Evolutionary conservation across 768 basidiomycete genomes (phyloP).

Genomic region (Phylloporus sp.): DNA sequence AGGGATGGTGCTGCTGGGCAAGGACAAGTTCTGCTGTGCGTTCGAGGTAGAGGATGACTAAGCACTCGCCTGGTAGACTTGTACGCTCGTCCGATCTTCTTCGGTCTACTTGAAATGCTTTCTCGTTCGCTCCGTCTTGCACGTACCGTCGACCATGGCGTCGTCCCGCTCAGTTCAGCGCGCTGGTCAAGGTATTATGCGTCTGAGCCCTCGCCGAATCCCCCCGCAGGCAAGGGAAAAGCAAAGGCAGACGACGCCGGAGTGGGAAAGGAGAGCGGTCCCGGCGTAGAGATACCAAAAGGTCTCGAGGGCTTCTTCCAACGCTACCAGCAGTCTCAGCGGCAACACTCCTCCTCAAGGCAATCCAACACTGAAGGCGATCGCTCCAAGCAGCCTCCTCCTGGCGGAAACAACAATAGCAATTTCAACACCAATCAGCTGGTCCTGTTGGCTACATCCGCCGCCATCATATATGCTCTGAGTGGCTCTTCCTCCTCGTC

Average conservation of each 20-base stretch:
- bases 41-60: constrained; percentile 64
- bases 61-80: constrained; percentile 9
- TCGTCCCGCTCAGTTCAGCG: constrained; percentile 31
- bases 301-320: constrained; percentile 77
- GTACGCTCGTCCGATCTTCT: background rate
- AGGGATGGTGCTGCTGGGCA: constrained; percentile 69
- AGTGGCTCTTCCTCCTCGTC: constrained; percentile 42
- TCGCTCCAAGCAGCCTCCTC: constrained; percentile 49
- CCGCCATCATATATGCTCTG: constrained; percentile 62
- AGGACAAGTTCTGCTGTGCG: constrained; percentile 78
- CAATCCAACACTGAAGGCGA: constrained; percentile 29
- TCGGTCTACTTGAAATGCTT: constrained; percentile 41
- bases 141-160: constrained; percentile 39
- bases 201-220: constrained; percentile 25
- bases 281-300: constrained; percentile 47
- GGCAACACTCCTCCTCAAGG: constrained; percentile 25
- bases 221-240: constrained; percentile 27
- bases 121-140: constrained; percentile 56
- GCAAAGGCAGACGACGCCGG: constrained; percentile 31
- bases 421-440: constrained; percentile 54
- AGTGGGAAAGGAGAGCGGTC: constrained; percentile 29
- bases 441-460: constrained; percentile 51
- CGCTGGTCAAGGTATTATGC: constrained; percentile 42
- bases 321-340: constrained; percentile 47
- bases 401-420: constrained; percentile 40